Evolutionary conservation across 75 land plant genomes (phyloP), one percentile per base, ranked within the genome.

Genomic region (Isoetes taiwanensis): DNA sequence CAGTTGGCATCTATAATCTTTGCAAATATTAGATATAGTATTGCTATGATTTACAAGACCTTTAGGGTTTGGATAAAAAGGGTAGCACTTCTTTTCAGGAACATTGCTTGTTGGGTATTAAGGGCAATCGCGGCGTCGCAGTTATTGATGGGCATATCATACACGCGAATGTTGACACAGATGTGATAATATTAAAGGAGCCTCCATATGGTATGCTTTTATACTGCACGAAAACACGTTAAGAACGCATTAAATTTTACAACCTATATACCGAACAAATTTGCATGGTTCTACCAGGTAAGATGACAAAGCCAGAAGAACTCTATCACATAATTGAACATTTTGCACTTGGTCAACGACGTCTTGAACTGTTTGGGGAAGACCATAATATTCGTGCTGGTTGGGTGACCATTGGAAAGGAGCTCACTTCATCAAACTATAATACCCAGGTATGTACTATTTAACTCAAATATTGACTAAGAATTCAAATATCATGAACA

Each of bases 301-400:
- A n/a, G n/a, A n/a, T n/a, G n/a, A n/a, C 68, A 62, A 93, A 93
- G 70, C 98, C 98, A 16, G 98, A 93, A 50, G 98, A 93, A 61
- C 76, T 93, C 62, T 93, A 93, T 46, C 79, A 94, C 28, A 93
- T 93, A 11, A 78, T 93, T 59, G 98, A 93, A 66, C 98, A 93
- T 68, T 93, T 93, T 66, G 77, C 96, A 17, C 81, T 84, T 41
- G 98, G 98, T 21, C 74, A 81, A 34, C 74, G 98, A 42, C 75
- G 98, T n/a, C 76, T 93, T 52, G 98, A 93, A 64, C 85, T 93
- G 30, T 93, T 93, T 70, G 98, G 98, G 58, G 98, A 84, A 67
- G 98, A 93, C 59, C 98, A 93, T 57, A 93, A 93, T 68, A 93
- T 93, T 37, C 77, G 98, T 11, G 58, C 96, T 57, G 98, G 98